These are phyloP conservation scores for Amauroascus niger DNA, from an alignment of 2,329 filamentous ascomycete genomes.

Conservation along the genomic window DNA sequence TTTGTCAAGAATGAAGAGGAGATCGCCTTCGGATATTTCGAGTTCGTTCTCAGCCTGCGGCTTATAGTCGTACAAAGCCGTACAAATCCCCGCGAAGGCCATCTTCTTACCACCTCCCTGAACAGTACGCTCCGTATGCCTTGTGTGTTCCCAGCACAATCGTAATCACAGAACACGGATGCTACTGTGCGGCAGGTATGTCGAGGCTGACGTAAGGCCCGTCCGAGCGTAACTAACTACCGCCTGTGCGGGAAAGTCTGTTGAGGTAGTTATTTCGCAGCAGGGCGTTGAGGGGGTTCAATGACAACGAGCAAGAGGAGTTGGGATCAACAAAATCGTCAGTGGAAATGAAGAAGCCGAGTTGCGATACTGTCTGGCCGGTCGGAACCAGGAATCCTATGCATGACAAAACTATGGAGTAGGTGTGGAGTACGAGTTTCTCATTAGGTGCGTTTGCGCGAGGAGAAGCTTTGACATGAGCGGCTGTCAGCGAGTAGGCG, in stretches of 20 bases:
- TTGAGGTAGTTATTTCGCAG: not conserved
- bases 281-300: not conserved
- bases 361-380: slow-evolving; percentile 6
- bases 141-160: not conserved
- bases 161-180: not conserved
- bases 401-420: slow-evolving; percentile 10
- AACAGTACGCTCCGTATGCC: not conserved
- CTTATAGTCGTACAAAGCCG: slow-evolving; percentile 83
- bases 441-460: not conserved
- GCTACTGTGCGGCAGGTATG: not conserved
- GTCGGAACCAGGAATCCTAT: slow-evolving; percentile 7
- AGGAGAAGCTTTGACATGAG: not conserved
- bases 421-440: slow-evolving; percentile 1
- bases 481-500: not conserved
- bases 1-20: slow-evolving; percentile 83
- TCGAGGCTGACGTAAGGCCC: not conserved
- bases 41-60: slow-evolving; percentile 82
- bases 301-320: not conserved
- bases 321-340: not conserved
- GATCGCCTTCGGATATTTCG: slow-evolving; percentile 70
- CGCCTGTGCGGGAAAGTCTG: not conserved
- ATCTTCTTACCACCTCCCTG: slow-evolving; percentile 42
- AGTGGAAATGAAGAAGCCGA: not conserved
- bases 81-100: slow-evolving; percentile 88
- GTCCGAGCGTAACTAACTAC: too few relatives aligned